A percentile compares a stretch with the other conserved stretches of the same genome.
These are phyloP conservation scores for Chaetomiaceae sp. DNA, from an alignment of 2,329 filamentous ascomycete genomes.

Conservation along the genomic window DNA sequence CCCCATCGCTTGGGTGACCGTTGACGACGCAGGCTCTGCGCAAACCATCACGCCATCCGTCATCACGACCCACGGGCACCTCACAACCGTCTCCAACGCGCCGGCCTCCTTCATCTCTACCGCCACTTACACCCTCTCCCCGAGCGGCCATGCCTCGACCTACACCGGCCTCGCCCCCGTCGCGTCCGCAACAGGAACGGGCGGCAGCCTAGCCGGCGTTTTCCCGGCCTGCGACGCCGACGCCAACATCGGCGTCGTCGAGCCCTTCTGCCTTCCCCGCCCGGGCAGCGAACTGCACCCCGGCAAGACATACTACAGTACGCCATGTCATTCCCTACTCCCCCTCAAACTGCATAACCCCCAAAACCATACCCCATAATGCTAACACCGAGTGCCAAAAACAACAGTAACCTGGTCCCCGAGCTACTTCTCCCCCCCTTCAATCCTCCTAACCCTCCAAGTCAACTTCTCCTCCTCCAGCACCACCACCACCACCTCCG, in stretches of 20 bases:
- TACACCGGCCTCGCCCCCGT: constrained; percentile 32
- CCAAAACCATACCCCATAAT: neutral
- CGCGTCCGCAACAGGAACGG: constrained; percentile 28
- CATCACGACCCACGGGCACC: constrained; percentile 26
- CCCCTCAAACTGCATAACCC: neutral
- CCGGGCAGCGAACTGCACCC: constrained; percentile 28
- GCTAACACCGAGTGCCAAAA: neutral
- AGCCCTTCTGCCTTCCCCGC: constrained; percentile 33
- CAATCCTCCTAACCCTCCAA: constrained; percentile 21
- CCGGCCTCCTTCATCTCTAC: constrained; percentile 29
- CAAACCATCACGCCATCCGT: constrained; percentile 30
- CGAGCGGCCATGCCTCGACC: constrained; percentile 25
- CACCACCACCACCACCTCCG: too few relatives aligned
- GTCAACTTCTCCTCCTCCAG: constrained; percentile 12
- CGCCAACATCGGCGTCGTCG: constrained; percentile 23
- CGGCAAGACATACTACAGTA: constrained; percentile 33
- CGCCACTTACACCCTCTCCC: constrained; percentile 29
- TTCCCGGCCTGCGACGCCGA: constrained; percentile 31
- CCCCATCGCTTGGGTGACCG: constrained; percentile 30
- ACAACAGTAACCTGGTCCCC: constrained; percentile 33
- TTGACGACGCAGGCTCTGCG: constrained; percentile 28
- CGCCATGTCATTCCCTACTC: constrained; percentile 1
- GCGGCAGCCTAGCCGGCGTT: constrained; percentile 22
- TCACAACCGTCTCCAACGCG: constrained; percentile 28
- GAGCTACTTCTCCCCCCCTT: constrained; percentile 24